phyloP scores from a whole-genome alignment of 78 protist species.

The Blattamonas nauphoetae region DNA sequence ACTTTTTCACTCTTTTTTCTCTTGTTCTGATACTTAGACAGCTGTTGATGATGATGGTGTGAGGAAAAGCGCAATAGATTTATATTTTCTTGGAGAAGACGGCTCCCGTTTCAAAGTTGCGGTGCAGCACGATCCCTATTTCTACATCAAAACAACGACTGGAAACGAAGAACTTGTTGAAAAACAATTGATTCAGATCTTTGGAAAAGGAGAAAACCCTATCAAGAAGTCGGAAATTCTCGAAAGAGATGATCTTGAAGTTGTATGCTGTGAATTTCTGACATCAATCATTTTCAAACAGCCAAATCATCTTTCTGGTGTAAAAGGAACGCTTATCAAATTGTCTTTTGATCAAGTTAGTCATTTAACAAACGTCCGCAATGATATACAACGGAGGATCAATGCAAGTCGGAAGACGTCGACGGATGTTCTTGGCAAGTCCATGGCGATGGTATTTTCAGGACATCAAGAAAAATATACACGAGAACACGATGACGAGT shows the following conservation, averaged over 20 bases:
- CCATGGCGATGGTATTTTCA: neutral
- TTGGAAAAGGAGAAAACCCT: neutral
- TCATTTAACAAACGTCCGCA: slow-evolving; percentile 43
- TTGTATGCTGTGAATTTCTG: neutral
- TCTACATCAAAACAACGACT: neutral
- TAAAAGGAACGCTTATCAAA: slow-evolving; percentile 45
- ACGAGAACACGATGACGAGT: no score
- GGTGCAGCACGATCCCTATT: neutral
- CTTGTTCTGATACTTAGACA: neutral
- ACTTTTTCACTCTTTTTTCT: no score
- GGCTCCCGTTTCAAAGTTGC: neutral
- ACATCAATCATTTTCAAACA: neutral
- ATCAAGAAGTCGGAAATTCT: neutral
- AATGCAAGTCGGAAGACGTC: neutral
- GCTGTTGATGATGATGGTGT: neutral
- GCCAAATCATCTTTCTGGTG: slow-evolving; percentile 80
- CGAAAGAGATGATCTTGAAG: neutral
- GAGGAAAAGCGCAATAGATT: neutral
- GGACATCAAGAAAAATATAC: neutral
- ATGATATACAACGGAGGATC: neutral
- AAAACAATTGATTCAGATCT: neutral
- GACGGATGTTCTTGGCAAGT: neutral
- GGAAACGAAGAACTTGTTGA: neutral
- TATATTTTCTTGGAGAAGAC: neutral
- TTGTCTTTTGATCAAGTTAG: slow-evolving; percentile 49